These are phyloP conservation scores for Botrytis fabae DNA, from an alignment of 2,329 filamentous ascomycete genomes.

Conservation along the genomic window DNA sequence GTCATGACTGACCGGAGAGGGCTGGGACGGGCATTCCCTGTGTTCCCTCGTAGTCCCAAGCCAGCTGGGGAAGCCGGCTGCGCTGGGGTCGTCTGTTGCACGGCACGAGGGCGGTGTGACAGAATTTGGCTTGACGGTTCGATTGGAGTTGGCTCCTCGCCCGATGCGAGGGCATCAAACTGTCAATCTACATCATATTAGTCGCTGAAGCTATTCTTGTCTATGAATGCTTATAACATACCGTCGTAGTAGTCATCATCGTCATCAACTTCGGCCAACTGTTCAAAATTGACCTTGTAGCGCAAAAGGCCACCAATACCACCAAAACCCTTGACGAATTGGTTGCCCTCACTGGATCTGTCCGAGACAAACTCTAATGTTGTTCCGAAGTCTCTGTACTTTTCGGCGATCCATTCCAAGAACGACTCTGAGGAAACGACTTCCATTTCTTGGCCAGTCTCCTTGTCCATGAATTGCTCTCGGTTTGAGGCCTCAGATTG, in stretches of 20 bases:
- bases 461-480: slow-evolving; percentile 89
- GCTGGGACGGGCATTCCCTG: slow-evolving; percentile 56
- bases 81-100: slow-evolving; percentile 47
- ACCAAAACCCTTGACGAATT: slow-evolving; percentile 99
- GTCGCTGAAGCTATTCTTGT: slow-evolving; percentile 24
- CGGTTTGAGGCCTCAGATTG: slow-evolving; percentile 73
- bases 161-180: slow-evolving; percentile 78
- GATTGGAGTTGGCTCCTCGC: slow-evolving; percentile 82
- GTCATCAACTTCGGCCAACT: slow-evolving; percentile 87
- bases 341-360: slow-evolving; percentile 95
- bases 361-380: slow-evolving; percentile 97
- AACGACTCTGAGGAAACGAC: slow-evolving; percentile 83
- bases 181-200: slow-evolving; percentile 68
- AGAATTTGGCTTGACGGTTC: slow-evolving; percentile 45
- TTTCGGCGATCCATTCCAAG: slow-evolving; percentile 99
- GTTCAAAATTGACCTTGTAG: slow-evolving; percentile 99
- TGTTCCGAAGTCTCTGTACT: slow-evolving; percentile 97
- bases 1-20: slow-evolving; percentile 69
- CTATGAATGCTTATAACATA: slow-evolving; percentile 35
- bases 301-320: slow-evolving; percentile 95
- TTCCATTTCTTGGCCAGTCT: slow-evolving; percentile 97
- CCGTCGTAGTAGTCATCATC: slow-evolving; percentile 90
- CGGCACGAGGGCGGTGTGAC: slow-evolving; percentile 47
- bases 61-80: slow-evolving; percentile 40
- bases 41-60: slow-evolving; percentile 44